phyloP scores from a whole-genome alignment of 2,329 filamentous ascomycete species.

The Aspergillus sp. region DNA sequence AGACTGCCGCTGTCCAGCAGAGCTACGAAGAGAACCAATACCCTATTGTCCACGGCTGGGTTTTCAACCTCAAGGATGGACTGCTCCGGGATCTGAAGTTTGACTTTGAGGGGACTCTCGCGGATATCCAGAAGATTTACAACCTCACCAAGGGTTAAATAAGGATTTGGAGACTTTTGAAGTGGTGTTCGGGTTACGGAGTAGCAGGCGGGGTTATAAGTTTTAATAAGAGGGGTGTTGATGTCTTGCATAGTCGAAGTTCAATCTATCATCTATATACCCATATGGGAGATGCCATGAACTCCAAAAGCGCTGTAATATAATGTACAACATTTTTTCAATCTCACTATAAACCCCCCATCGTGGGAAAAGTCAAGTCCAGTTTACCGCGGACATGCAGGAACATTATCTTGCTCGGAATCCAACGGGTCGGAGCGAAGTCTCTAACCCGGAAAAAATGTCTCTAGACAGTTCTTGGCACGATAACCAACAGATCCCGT shows the following conservation, averaged over 20 bases:
- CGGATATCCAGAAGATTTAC: conserved; percentile 65
- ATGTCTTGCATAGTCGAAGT: not conserved
- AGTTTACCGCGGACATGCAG: not conserved
- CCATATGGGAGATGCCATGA: no score
- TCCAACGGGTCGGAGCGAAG: not conserved
- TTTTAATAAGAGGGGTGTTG: not conserved
- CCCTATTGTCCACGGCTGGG: conserved; percentile 72
- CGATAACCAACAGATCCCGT: not conserved
- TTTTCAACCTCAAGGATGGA: conserved; percentile 68
- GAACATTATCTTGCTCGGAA: not conserved
- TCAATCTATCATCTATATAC: no score
- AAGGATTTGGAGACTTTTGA: not conserved
- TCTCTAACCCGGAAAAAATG: no score
- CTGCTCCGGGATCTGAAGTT: conserved; percentile 65
- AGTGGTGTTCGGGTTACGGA: not conserved
- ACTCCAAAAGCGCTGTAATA: not conserved
- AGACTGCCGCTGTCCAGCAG: conserved; percentile 58
- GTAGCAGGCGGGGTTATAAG: not conserved
- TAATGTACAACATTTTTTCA: not conserved
- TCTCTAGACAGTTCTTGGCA: not conserved
- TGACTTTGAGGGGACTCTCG: conserved; percentile 58
- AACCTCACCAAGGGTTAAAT: conserved; percentile 41
- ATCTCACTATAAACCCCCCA: not conserved
- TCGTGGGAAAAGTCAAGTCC: not conserved
- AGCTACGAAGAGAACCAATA: conserved; percentile 62